Percentiles rank a stretch among this genome's conserved stretches.
phyloP scores from a whole-genome alignment of 805 yeast species.

The Pichia scutulata region DNA sequence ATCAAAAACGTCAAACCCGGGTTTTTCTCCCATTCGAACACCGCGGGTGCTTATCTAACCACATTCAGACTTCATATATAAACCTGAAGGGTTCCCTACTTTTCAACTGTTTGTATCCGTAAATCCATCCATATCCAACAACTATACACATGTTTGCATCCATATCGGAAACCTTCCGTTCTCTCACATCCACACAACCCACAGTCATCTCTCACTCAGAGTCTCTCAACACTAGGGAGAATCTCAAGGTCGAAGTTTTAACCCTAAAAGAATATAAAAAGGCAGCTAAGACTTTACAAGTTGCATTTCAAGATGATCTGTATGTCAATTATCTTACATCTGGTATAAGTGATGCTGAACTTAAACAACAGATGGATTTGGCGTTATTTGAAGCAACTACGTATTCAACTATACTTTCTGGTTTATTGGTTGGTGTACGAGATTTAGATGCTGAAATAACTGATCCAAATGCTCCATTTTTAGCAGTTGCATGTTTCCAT shows the following conservation, averaged over 20 bases:
- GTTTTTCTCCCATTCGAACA: background rate
- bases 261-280: constrained; percentile 39
- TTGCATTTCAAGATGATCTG: constrained; percentile 49
- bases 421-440: constrained; percentile 43
- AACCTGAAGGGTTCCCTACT: background rate
- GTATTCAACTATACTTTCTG: constrained; percentile 43
- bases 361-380: constrained; percentile 36
- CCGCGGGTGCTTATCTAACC: constrained; percentile 1
- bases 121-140: no score
- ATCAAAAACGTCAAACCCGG: no score
- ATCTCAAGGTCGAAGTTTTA: constrained; percentile 25
- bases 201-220: background rate
- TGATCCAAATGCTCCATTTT: constrained; percentile 36
- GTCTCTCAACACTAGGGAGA: constrained; percentile 8
- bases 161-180: background rate
- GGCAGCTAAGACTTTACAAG: constrained; percentile 45
- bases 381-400: constrained; percentile 47
- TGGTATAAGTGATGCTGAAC: constrained; percentile 27
- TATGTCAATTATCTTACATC: constrained; percentile 44
- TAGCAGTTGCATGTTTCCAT: constrained; percentile 48
- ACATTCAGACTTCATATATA: background rate
- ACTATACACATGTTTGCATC: background rate
- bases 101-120: no score
- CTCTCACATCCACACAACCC: background rate
- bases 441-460: constrained; percentile 37